Evolutionary conservation across 768 basidiomycete species (phyloP), one percentile per base, ranked within the genome.

Genomic region (Sarcodon sp.): DNA sequence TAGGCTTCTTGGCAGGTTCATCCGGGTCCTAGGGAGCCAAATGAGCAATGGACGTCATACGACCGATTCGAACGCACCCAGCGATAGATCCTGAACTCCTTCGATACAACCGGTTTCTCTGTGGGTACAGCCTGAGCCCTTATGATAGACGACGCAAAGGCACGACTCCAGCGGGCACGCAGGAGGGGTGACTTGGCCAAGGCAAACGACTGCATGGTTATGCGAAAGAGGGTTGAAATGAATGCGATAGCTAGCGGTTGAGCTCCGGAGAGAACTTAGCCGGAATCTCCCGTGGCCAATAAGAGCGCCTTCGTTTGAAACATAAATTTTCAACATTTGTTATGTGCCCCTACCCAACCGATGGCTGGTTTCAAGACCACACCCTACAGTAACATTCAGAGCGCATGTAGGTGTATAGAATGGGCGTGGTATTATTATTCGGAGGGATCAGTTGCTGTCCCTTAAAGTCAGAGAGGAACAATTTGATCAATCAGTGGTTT

Each of bases 81-180:
- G 64, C 96, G 87, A 70, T 99, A 99, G 55, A 99, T 92, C 75
- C 93, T 88, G 75, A 99, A 97, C 66, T 92, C 85, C 71, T 98
- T 98, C 58, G 83, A 70, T 55, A 85, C 61, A 13, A 77, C 76
- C 0, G 80, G 77, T 63, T 86, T 87, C 68, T 82, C 70, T 1
- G 66, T 63, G 0, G 81, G 77, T 3, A 76, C 73, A 18, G 75
- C 65, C 56, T 63, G 64, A 4, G 51, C 47, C 33, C 59, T 55
- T 7, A 56, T 45, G 3, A 55, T 52, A 6, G 63, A 64, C 1
- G 60, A 61, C 18, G 63, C 60, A 49, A 66, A 66, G 45, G 59
- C 44, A 35, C 61, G 54, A 18, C 8, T 13, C 15, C 39, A 41
- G 27, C 39, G 39, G 39, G 39, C 39, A 8, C 39, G 15, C 8